Evolutionary conservation across 257 asterid species (phyloP).

Genomic region (Rauvolfia tetraphylla): DNA sequence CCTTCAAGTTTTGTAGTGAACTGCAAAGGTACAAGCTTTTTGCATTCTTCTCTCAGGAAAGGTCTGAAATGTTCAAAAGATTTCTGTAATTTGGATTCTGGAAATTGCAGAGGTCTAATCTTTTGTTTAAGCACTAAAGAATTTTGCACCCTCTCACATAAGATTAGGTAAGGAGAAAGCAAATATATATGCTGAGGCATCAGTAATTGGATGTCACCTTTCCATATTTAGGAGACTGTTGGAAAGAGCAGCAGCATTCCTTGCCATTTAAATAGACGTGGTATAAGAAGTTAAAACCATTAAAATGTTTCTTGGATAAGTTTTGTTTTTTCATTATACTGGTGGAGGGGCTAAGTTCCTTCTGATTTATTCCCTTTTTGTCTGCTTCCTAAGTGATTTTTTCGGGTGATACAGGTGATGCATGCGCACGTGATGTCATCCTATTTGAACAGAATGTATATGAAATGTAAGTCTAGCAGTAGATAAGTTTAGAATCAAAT

Average conservation of each 20-base stretch:
- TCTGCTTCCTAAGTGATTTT: conserved; percentile 11
- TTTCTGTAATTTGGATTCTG: neutral
- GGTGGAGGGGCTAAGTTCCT: neutral
- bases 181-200: neutral
- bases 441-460: conserved; percentile 87
- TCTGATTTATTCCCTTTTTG: neutral
- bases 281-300: neutral
- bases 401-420: conserved; percentile 61
- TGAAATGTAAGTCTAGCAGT: conserved; percentile 54
- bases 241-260: neutral
- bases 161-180: neutral
- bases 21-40: conserved; percentile 61
- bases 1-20: conserved; percentile 68
- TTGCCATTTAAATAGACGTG: neutral
- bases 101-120: neutral
- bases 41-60: neutral
- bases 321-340: neutral
- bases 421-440: conserved; percentile 81
- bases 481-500: neutral
- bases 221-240: neutral
- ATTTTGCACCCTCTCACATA: neutral
- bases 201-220: neutral
- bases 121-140: neutral
- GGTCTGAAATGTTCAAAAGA: neutral
- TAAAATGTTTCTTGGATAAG: neutral